These are phyloP conservation scores for Globisporangium mamillatum DNA, from an alignment of 352 stramenopile species.

Conservation along the genomic window DNA sequence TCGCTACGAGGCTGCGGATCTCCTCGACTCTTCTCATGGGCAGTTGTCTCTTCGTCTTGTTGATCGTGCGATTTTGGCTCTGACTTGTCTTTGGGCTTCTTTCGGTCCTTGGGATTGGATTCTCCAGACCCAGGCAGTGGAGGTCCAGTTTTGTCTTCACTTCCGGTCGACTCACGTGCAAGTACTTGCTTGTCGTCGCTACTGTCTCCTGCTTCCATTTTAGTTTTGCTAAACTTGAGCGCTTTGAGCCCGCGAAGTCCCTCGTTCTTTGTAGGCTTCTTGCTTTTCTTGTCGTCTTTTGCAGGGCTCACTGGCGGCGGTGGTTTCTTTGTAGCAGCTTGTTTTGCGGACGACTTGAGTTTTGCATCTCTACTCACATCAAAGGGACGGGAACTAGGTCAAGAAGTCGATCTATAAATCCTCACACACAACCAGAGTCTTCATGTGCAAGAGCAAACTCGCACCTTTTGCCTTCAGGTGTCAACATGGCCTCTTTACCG, in stretches of 20 bases:
- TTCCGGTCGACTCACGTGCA: not conserved
- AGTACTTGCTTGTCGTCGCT: not conserved
- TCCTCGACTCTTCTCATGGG: not conserved
- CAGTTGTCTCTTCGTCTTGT: not conserved
- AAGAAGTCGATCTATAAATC: not conserved
- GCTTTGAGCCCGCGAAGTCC: not conserved
- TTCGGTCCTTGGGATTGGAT: not conserved
- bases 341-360: not conserved
- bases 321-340: not conserved
- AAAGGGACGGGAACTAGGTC: not conserved
- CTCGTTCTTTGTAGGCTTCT: not conserved
- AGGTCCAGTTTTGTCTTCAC: not conserved
- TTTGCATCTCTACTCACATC: not conserved
- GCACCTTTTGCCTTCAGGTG: not conserved
- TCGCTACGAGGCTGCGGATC: not conserved
- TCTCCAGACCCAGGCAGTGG: not conserved
- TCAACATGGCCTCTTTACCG: not conserved
- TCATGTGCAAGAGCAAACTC: not conserved
- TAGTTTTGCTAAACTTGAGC: constrained; percentile 1
- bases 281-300: constrained; percentile 2
- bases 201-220: not conserved
- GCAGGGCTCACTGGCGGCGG: not conserved
- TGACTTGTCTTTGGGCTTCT: not conserved
- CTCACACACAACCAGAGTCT: not conserved
- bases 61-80: constrained; percentile 6